phyloP scores from a whole-genome alignment of 305 asterid species.

The Withania somnifera region DNA sequence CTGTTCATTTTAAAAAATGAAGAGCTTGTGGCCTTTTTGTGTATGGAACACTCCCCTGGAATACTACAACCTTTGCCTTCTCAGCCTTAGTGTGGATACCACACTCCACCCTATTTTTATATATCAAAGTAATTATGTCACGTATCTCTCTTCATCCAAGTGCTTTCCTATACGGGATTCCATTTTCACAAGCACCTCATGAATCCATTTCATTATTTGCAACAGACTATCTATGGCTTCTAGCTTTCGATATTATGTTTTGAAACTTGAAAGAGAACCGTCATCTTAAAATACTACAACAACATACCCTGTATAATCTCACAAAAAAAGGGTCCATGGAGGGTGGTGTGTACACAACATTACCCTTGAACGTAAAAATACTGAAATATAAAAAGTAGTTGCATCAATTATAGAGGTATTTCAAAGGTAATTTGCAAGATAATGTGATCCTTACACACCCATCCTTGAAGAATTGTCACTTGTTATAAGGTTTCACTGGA shows the following conservation, averaged over 20 bases:
- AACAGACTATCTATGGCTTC: not conserved
- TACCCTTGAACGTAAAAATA: not conserved
- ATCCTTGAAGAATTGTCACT: not conserved
- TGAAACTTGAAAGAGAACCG: not conserved
- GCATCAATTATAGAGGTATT: not conserved
- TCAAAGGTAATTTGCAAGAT: not conserved
- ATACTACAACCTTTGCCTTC: slow-evolving; percentile 10
- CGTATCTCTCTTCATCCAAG: slow-evolving; percentile 7
- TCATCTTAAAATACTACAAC: not conserved
- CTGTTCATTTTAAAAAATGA: not conserved
- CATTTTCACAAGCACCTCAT: slow-evolving; percentile 4
- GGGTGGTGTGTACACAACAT: no score
- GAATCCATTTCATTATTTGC: not conserved
- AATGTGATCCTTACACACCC: not conserved
- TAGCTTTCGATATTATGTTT: not conserved
- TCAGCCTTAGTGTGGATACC: slow-evolving; percentile 20
- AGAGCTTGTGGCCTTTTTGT: slow-evolving; percentile 21
- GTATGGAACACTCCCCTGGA: slow-evolving; percentile 25
- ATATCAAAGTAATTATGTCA: not conserved
- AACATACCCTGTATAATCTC: no score
- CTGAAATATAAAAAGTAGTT: not conserved
- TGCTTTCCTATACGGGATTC: slow-evolving; percentile 23
- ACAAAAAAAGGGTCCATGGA: no score
- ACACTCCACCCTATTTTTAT: slow-evolving; percentile 20
- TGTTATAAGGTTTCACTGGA: not conserved